These are phyloP conservation scores for Aspergillus sp. DNA, from an alignment of 2,329 filamentous ascomycete species.

Conservation along the genomic window DNA sequence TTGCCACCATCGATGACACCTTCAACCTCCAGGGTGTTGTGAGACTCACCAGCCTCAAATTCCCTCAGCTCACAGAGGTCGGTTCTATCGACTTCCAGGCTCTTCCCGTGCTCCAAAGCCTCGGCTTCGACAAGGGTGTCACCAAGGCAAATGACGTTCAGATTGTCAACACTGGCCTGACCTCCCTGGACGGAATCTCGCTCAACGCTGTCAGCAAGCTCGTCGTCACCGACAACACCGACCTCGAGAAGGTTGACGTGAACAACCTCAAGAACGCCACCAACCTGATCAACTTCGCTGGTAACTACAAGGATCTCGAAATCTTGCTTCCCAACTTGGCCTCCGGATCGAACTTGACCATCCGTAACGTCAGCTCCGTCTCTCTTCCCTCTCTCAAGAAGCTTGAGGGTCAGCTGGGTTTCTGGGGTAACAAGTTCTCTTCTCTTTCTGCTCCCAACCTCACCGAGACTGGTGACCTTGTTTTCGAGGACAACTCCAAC, in stretches of 20 bases:
- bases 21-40: constrained; percentile 71
- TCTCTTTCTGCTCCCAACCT: constrained; percentile 48
- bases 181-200: constrained; percentile 76
- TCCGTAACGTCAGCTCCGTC: constrained; percentile 76
- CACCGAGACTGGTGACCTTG: constrained; percentile 52
- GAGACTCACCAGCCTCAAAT: constrained; percentile 65
- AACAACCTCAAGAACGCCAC: constrained; percentile 77
- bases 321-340: constrained; percentile 76
- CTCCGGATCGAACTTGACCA: constrained; percentile 76
- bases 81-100: constrained; percentile 69
- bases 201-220: constrained; percentile 70
- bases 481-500: constrained; percentile 57
- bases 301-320: constrained; percentile 73
- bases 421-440: constrained; percentile 69
- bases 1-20: constrained; percentile 66
- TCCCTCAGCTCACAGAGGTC: constrained; percentile 65
- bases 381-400: constrained; percentile 68
- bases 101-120: constrained; percentile 62
- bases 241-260: constrained; percentile 69
- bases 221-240: constrained; percentile 86
- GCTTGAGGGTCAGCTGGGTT: constrained; percentile 77
- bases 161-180: constrained; percentile 85
- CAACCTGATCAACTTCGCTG: constrained; percentile 68
- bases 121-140: constrained; percentile 65
- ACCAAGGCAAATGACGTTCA: constrained; percentile 65